Evolutionary conservation across 2,329 filamentous ascomycete genomes (phyloP).

Genomic region (Verticillium longisporum): DNA sequence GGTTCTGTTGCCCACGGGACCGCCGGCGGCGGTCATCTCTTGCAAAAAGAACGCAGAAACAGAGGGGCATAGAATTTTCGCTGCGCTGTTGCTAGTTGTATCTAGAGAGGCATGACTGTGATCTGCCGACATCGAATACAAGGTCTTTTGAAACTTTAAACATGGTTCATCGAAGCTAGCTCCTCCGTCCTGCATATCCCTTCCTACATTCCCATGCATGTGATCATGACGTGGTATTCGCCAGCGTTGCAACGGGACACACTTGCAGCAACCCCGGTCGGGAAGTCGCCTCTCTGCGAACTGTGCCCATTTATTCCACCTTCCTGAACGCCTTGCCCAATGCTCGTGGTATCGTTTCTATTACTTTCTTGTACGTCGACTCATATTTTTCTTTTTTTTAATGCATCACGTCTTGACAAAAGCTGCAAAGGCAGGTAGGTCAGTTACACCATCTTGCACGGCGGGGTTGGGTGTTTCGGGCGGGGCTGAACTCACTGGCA

Average conservation of each 20-base stretch:
- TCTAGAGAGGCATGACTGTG: not conserved
- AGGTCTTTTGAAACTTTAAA: not conserved
- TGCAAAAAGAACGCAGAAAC: not conserved
- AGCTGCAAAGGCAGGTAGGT: constrained; percentile 2
- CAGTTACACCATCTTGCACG: not conserved
- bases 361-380: not conserved
- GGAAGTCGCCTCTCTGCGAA: not conserved
- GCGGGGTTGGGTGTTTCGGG: no score
- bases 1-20: no score
- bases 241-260: not conserved
- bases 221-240: not conserved
- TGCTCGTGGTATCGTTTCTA: not conserved
- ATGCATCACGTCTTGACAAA: constrained; percentile 11
- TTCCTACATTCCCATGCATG: not conserved
- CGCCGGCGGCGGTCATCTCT: not conserved
- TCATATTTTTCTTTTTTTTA: not conserved
- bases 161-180: not conserved
- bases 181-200: not conserved
- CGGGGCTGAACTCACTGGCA: constrained; percentile 63
- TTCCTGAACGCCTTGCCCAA: not conserved
- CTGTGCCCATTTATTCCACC: not conserved
- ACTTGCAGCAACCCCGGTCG: not conserved
- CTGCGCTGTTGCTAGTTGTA: not conserved
- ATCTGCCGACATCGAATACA: not conserved
- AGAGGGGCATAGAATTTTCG: not conserved